Conservation (phyloP, 2,329 filamentous ascomycete genomes). For the Nemania sp. region DNA sequence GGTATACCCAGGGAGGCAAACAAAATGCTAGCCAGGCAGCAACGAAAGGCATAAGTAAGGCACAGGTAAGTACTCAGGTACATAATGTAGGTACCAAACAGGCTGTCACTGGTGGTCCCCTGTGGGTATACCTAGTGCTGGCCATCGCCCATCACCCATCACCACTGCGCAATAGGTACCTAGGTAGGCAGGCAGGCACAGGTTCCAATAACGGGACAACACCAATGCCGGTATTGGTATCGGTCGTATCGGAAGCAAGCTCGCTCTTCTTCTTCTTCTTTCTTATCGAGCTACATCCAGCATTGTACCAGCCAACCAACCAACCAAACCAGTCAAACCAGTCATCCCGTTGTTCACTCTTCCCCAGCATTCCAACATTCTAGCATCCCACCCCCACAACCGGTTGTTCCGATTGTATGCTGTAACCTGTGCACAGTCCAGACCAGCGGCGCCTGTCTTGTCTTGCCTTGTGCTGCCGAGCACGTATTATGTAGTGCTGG, state of each 20-base stretch:
- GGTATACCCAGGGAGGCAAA: neutral
- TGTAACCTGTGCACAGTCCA: neutral
- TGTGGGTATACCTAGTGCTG: slow-evolving; percentile 8
- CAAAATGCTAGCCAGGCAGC: neutral
- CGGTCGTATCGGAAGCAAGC: slow-evolving; percentile 38
- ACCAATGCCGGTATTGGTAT: slow-evolving; percentile 23
- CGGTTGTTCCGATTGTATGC: slow-evolving; percentile 29
- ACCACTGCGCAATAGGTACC: slow-evolving; percentile 26
- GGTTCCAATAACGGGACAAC: neutral
- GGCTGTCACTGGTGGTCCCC: slow-evolving; percentile 10
- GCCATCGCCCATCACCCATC: too few relatives aligned
- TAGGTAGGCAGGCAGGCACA: neutral
- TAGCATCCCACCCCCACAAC: slow-evolving; percentile 26
- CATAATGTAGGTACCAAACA: neutral
- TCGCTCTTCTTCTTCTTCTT: neutral
- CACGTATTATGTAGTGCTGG: slow-evolving; percentile 12
- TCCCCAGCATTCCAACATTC: slow-evolving; percentile 9
- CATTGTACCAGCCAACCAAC: neutral
- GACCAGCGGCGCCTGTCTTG: neutral
- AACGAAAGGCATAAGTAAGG: neutral
- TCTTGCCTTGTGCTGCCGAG: slow-evolving; percentile 7
- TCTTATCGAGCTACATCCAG: slow-evolving; percentile 18
- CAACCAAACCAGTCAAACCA: slow-evolving; percentile 1
- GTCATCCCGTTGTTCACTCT: slow-evolving; percentile 12
- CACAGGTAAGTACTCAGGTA: too few relatives aligned